A percentile compares a stretch with the other conserved stretches of the same genome.
Conservation (phyloP, 345 rosid genomes). For the Raphanus raphanistrum region DNA sequence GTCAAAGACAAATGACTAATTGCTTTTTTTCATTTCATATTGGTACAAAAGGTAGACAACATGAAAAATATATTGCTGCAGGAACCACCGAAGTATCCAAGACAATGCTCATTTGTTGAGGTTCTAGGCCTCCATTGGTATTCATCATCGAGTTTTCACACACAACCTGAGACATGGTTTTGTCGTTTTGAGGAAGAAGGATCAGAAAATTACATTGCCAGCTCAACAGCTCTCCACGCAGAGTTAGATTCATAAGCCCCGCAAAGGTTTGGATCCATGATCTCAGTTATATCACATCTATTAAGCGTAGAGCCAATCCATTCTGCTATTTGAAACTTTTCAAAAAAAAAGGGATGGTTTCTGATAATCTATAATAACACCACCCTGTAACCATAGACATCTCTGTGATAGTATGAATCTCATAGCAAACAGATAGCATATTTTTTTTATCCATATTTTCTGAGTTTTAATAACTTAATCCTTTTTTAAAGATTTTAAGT, state of each 20-base stretch:
- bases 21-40: no score
- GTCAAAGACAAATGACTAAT: no score
- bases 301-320: constrained; percentile 3
- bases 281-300: constrained; percentile 12
- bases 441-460: no score
- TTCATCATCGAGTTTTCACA: background rate
- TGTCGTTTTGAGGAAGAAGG: constrained; percentile 5
- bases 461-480: no score
- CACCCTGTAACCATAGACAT: constrained; percentile 24
- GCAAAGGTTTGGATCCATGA: constrained; percentile 5
- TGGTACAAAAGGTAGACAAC: no score
- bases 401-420: no score
- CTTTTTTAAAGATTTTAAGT: no score
- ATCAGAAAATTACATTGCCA: constrained; percentile 11
- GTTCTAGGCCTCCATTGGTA: background rate
- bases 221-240: constrained; percentile 33
- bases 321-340: background rate
- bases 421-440: no score
- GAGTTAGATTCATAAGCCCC: constrained; percentile 2
- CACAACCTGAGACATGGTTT: background rate
- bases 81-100: background rate
- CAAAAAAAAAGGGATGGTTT: constrained; percentile 22
- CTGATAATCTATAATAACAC: constrained; percentile 32
- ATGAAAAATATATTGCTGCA: background rate
- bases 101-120: background rate